Base-by-base conservation (phyloP, 371 early-diverging fungal genomes). In the Mucor plumbeus region DNA sequence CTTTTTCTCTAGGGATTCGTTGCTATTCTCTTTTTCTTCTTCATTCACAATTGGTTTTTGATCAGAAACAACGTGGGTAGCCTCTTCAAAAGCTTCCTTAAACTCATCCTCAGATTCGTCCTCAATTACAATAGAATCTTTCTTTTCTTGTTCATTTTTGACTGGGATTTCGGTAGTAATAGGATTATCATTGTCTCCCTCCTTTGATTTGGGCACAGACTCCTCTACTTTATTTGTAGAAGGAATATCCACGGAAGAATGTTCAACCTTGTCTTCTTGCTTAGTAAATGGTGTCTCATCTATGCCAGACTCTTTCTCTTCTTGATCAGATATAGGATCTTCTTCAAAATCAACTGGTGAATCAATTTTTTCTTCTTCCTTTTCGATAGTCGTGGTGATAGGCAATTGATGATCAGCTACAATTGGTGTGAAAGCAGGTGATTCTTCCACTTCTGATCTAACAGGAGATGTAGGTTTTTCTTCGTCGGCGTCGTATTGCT, bases 311-410 rank as follows among this genome's bases (percentile, higher is more conserved):
- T 66, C 66, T 36, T 67, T 61, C 34, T 43, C 61, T 36, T 67
- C 67, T n/a, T 61, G 56, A 54, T 67, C 67, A 35, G 56, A 34
- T 31, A 61, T 67, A 31, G 61, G 64, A 33, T 69, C 69, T 10
- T 64, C 69, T 26, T 53, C 35, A 9, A 38, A 38, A 41, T 64
- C 64, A 26, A 44, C 39, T 13, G 57, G 58, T 14, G 41, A 58
- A 8, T n/a, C 17, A 3, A 13, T 13, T 7, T 50, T 19, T 31
- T 14, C 40, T 53, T 40, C 39, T 11, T 13, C 38, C 40, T 50
- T 62, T 17, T 17, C 62, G 19, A 10, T 15, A 21, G 35, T 57
- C 0, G 3, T 11, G 21, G 58, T 31, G 17, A 14, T 15, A 44
- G 43, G 13, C 17, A 54, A 15, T 26, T 1, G 11, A 11, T 44